phyloP scores from a whole-genome alignment of 1,139 yeast genomes.

The Yamadazyma siamensis region DNA sequence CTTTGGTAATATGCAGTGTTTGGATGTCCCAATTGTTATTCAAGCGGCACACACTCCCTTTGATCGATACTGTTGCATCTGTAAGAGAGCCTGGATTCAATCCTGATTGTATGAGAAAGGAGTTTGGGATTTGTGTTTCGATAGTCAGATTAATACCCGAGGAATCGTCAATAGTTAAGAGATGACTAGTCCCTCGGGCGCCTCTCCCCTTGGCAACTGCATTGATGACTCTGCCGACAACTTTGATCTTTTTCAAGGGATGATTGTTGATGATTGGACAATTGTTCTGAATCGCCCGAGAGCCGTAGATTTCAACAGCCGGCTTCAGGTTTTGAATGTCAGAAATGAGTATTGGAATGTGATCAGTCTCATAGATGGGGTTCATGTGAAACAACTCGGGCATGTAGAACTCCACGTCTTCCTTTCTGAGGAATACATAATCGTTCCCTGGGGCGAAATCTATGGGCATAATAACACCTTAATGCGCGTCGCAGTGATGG shows the following conservation, averaged over 20 bases:
- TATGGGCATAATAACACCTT: conserved; percentile 1
- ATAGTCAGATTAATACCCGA: conserved; percentile 15
- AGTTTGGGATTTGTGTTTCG: too few relatives aligned
- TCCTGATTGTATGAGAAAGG: too few relatives aligned
- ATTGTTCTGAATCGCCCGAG: conserved; percentile 6
- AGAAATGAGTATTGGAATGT: conserved; percentile 13
- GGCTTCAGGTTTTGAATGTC: conserved; percentile 12
- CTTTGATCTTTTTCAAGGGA: conserved; percentile 12
- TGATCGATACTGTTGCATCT: too few relatives aligned
- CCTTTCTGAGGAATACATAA: conserved; percentile 15
- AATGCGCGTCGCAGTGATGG: conserved; percentile 7
- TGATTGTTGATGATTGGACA: conserved; percentile 15
- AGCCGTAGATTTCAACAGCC: conserved; percentile 14
- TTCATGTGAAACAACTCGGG: conserved; percentile 17
- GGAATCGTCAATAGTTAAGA: conserved; percentile 16
- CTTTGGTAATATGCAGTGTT: conserved; percentile 17
- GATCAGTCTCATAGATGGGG: conserved; percentile 5
- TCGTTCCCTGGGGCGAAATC: conserved; percentile 17
- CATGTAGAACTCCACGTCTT: conserved; percentile 11
- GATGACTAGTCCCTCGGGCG: conserved; percentile 6
- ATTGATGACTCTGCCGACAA: conserved; percentile 14
- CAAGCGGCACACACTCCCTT: too few relatives aligned
- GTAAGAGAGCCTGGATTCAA: too few relatives aligned
- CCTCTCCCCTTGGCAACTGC: conserved; percentile 9
- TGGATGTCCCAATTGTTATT: too few relatives aligned